These are phyloP conservation scores for Cladochytrium replicatum DNA, from an alignment of 192 early-diverging fungal species.

Conservation along the genomic window DNA sequence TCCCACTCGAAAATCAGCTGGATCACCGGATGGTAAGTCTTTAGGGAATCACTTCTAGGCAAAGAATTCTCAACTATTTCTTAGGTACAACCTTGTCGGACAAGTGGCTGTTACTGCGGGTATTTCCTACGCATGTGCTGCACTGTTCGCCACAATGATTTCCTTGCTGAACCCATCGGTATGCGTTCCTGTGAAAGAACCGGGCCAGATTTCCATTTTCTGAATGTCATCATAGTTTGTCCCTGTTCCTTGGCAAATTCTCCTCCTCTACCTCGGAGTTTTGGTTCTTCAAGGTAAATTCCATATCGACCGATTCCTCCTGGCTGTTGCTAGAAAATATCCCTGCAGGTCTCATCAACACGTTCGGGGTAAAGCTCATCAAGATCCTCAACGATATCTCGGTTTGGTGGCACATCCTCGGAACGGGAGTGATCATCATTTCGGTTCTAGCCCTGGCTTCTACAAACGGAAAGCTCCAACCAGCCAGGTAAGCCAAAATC, in stretches of 20 bases:
- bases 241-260: slow-evolving; percentile 12
- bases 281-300: background rate
- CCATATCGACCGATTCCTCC: background rate
- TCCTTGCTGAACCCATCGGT: too few relatives aligned
- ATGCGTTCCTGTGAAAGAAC: too few relatives aligned
- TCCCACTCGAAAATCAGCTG: slow-evolving; percentile 27
- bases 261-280: slow-evolving; percentile 4
- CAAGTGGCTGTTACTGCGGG: slow-evolving; percentile 18
- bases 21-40: slow-evolving; percentile 31
- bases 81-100: slow-evolving; percentile 29
- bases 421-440: slow-evolving; percentile 30
- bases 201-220: slow-evolving; percentile 25
- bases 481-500: background rate
- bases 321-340: background rate
- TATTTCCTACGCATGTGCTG: slow-evolving; percentile 11
- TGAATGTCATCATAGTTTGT: slow-evolving; percentile 22
- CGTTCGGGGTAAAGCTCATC: slow-evolving; percentile 11
- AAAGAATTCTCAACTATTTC: too few relatives aligned
- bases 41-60: too few relatives aligned
- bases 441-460: slow-evolving; percentile 22
- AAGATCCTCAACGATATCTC: slow-evolving; percentile 12
- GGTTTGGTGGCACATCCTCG: slow-evolving; percentile 28
- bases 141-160: too few relatives aligned
- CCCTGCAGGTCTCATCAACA: slow-evolving; percentile 4
- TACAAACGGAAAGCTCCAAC: slow-evolving; percentile 9